phyloP scores from a whole-genome alignment of 495 filamentous ascomycete species.

The Penicilliopsis zonata region DNA sequence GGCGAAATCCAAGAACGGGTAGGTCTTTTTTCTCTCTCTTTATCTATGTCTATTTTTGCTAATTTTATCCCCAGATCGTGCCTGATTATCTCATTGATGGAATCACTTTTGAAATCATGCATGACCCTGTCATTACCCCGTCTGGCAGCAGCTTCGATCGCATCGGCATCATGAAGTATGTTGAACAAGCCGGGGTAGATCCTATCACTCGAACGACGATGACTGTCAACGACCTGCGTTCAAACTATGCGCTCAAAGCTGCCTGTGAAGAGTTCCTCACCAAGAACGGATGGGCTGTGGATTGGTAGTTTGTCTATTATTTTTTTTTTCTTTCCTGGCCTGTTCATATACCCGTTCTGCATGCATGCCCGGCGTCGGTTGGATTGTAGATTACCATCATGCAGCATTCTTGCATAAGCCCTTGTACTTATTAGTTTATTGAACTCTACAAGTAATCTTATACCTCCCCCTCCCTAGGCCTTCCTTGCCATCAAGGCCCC shows the following conservation, averaged over 20 bases:
- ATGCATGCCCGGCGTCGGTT: too few relatives aligned
- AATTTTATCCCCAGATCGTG: constrained; percentile 37
- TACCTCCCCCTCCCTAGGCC: too few relatives aligned
- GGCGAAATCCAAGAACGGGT: constrained; percentile 51
- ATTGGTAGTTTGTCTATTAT: too few relatives aligned
- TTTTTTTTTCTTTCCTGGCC: too few relatives aligned
- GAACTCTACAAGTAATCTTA: too few relatives aligned
- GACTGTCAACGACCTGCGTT: constrained; percentile 55
- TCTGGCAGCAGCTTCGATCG: constrained; percentile 85
- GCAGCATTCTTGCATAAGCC: too few relatives aligned
- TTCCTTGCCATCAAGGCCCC: too few relatives aligned
- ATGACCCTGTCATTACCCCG: constrained; percentile 83
- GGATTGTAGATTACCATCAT: too few relatives aligned
- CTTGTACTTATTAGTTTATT: too few relatives aligned
- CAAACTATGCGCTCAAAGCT: constrained; percentile 72
- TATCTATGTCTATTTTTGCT: constrained; percentile 4
- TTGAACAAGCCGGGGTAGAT: constrained; percentile 62
- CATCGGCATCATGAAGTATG: constrained; percentile 73
- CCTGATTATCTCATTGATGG: constrained; percentile 83
- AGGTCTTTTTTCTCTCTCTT: constrained; percentile 8
- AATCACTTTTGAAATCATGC: constrained; percentile 86
- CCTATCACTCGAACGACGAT: constrained; percentile 75
- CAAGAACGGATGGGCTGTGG: constrained; percentile 86
- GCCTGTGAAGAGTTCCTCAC: constrained; percentile 77
- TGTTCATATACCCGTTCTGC: too few relatives aligned